Evolutionary conservation across 208 protist species (phyloP), one percentile per base, ranked within the genome.

Genomic region (Crithidia sp.): DNA sequence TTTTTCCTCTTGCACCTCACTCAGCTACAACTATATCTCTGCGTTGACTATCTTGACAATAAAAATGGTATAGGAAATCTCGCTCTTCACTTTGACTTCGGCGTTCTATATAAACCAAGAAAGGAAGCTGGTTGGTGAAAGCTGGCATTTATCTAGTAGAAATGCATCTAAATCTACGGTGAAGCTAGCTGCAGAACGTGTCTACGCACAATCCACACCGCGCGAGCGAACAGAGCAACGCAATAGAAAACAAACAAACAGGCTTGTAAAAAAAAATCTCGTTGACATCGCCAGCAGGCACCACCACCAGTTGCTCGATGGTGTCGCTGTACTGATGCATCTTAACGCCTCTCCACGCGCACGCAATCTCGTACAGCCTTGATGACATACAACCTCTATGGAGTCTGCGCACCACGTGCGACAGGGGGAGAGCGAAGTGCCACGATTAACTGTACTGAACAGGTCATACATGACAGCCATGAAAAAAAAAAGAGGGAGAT

Each of bases 271-370:
- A 28, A 39, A 37, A 7, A 61, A 76, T 82, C 77, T 82, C 45
- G 77, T 53, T 77, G 60, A 55, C 76, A 76, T 76, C 76, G 69
- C 76, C 76, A 81, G 76, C 76, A 81, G 76, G 69, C 76, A 44
- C 45, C 69, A 62, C 63, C 76, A 81, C 69, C 41, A 13, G 57
- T 67, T 67, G 14, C 17, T 45, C 59, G 64, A 53, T 56, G 61
- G 39, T 37, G 71, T 82, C 69, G 71, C 71, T 82, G 77, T 77
- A 77, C 71, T 82, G 77, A 82, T 82, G 77, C 77, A 76, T 55
- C 69, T 57, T 69, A 14, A 37, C 56, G 64, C 43, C 9, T 17
- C 37, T 6, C 6, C 43, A 74, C 12, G 50, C 17, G 6, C 28
- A 13, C 7, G 14, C 17, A 45, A 50, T 71, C 56, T 76, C 62